Conservation (phyloP, 495 filamentous ascomycete genomes). For the Aspergillus heteromorphus region DNA sequence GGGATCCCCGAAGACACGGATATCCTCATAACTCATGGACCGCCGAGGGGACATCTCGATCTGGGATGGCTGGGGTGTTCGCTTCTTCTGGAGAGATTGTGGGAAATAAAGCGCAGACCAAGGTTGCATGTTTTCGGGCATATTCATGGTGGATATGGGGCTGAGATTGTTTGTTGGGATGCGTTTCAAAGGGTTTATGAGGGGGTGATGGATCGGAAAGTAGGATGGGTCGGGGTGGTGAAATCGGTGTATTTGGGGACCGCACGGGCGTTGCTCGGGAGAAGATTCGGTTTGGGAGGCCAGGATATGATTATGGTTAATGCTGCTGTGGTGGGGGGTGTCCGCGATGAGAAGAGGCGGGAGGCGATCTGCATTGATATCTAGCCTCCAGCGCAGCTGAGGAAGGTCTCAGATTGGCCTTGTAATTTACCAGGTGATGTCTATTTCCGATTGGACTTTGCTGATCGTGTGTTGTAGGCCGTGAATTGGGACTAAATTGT, state of each 20-base stretch:
- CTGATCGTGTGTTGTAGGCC: no score
- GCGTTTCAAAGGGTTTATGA: constrained; percentile 58
- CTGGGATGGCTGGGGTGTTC: constrained; percentile 28
- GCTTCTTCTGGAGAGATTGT: constrained; percentile 54
- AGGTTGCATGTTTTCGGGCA: constrained; percentile 74
- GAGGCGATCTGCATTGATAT: constrained; percentile 3
- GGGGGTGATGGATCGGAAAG: constrained; percentile 36
- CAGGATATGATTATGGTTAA: background rate
- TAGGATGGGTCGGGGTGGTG: background rate
- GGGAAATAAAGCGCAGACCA: constrained; percentile 40
- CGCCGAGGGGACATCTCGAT: constrained; percentile 57
- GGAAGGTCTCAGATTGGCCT: no score
- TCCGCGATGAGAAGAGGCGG: constrained; percentile 2
- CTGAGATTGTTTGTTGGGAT: constrained; percentile 59
- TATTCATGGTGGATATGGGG: constrained; percentile 54
- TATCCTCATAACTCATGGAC: constrained; percentile 66
- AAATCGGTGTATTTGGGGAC: constrained; percentile 19
- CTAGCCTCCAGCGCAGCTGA: background rate
- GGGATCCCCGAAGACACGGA: constrained; percentile 57
- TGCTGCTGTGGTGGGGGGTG: constrained; percentile 2
- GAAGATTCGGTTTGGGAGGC: background rate
- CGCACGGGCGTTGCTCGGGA: constrained; percentile 22
- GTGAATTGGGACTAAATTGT: no score
- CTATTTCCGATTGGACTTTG: no score
- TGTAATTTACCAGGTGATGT: no score